Evolutionary conservation across 768 basidiomycete genomes (phyloP).

Genomic region (Plicaturopsis crispa): DNA sequence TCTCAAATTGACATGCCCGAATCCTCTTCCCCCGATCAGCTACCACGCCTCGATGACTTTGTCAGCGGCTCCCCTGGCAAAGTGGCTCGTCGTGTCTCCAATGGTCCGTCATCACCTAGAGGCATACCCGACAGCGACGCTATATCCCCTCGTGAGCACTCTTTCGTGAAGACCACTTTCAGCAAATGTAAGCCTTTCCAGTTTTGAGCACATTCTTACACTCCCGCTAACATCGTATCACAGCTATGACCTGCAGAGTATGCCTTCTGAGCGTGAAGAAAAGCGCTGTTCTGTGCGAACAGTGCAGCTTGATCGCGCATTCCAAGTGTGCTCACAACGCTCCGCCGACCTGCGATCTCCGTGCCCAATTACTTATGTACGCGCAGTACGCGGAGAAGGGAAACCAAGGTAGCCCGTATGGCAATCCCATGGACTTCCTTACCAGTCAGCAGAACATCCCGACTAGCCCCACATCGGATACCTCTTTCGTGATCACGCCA

Average conservation of each 20-base stretch:
- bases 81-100: constrained; percentile 29
- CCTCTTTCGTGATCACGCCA: constrained; percentile 35
- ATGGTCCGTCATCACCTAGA: constrained; percentile 21
- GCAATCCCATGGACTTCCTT: constrained; percentile 41
- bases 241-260: constrained; percentile 84
- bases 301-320: constrained; percentile 87
- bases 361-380: constrained; percentile 70
- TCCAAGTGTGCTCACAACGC: constrained; percentile 67
- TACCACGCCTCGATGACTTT: constrained; percentile 25
- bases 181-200: constrained; percentile 64
- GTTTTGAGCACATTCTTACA: background rate
- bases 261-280: constrained; percentile 78
- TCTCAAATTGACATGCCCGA: constrained; percentile 37
- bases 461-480: constrained; percentile 47
- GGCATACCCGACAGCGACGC: constrained; percentile 28
- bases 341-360: constrained; percentile 75
- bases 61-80: constrained; percentile 27
- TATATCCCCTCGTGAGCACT: constrained; percentile 64
- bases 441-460: constrained; percentile 25
- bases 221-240: constrained; percentile 4
- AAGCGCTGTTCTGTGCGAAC: constrained; percentile 79
- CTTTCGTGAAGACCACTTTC: constrained; percentile 89
- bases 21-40: constrained; percentile 32
- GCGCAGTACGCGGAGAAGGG: constrained; percentile 73
- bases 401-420: constrained; percentile 43